Evolutionary conservation across 495 filamentous ascomycete species (phyloP).

Genomic region (Pyronema omphalodes): DNA sequence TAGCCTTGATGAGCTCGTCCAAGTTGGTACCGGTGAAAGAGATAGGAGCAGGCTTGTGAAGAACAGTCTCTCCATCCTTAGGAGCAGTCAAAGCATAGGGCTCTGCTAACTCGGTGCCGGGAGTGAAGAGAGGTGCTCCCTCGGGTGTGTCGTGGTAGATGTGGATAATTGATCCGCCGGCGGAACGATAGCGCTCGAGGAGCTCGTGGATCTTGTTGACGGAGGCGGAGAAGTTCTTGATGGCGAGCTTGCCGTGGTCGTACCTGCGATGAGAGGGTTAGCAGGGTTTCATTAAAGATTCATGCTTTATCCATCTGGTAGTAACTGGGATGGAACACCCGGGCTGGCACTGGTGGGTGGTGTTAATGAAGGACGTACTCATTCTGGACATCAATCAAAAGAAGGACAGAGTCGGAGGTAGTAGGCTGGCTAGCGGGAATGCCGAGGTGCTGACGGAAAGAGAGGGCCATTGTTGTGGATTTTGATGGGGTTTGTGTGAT

Average conservation of each 20-base stretch:
- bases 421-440: slow-evolving; percentile 32
- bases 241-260: slow-evolving; percentile 33
- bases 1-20: slow-evolving; percentile 15
- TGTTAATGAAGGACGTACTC: slow-evolving; percentile 11
- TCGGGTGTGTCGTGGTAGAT: slow-evolving; percentile 35
- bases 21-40: slow-evolving; percentile 24
- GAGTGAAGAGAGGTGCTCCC: slow-evolving; percentile 44
- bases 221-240: slow-evolving; percentile 29
- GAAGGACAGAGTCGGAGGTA: slow-evolving; percentile 33
- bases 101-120: slow-evolving; percentile 32
- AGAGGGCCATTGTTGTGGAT: slow-evolving; percentile 22
- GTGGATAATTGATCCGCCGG: slow-evolving; percentile 36
- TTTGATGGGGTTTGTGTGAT: background rate
- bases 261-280: slow-evolving; percentile 22
- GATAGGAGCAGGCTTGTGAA: slow-evolving; percentile 15
- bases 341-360: background rate
- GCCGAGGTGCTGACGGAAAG: slow-evolving; percentile 35
- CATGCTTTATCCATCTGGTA: background rate
- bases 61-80: slow-evolving; percentile 28
- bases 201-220: slow-evolving; percentile 33
- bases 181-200: slow-evolving; percentile 34
- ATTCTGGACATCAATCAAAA: slow-evolving; percentile 44
- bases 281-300: background rate
- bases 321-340: background rate
- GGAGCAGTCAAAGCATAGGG: slow-evolving; percentile 36